These are phyloP conservation scores for Breynia disticha DNA, from an alignment of 441 rosid genomes.

Conservation along the genomic window DNA sequence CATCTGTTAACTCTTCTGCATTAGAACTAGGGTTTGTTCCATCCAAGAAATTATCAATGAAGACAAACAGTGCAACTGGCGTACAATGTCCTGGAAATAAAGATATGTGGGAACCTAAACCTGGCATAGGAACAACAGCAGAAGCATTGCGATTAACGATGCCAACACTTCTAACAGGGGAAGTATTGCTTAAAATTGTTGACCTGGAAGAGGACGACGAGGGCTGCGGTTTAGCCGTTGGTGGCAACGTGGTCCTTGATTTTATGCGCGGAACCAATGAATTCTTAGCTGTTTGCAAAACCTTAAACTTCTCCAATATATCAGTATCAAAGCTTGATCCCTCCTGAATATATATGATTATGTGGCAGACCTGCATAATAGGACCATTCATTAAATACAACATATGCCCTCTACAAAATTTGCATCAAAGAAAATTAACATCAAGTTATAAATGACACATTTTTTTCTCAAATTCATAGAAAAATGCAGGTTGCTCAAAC, in stretches of 20 bases:
- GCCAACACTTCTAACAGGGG: slow-evolving; percentile 48
- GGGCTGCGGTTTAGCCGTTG: slow-evolving; percentile 44
- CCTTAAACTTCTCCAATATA: slow-evolving; percentile 56
- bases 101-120: slow-evolving; percentile 55
- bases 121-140: slow-evolving; percentile 57
- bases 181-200: slow-evolving; percentile 24
- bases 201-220: slow-evolving; percentile 27
- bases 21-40: slow-evolving; percentile 22
- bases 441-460: background rate
- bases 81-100: slow-evolving; percentile 78
- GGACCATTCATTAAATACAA: slow-evolving; percentile 20
- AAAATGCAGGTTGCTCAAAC: no score
- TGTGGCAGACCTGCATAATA: slow-evolving; percentile 83
- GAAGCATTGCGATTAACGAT: slow-evolving; percentile 39
- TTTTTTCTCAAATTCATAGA: background rate
- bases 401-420: background rate
- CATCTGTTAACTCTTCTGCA: slow-evolving; percentile 41
- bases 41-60: slow-evolving; percentile 58
- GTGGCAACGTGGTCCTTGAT: slow-evolving; percentile 35
- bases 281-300: slow-evolving; percentile 69
- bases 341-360: slow-evolving; percentile 52
- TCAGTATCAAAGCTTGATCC: slow-evolving; percentile 57
- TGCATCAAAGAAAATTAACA: background rate
- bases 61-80: slow-evolving; percentile 61
- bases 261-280: slow-evolving; percentile 48